phyloP scores from a whole-genome alignment of 2,329 filamentous ascomycete species.

The Metarhizium robertsii region DNA sequence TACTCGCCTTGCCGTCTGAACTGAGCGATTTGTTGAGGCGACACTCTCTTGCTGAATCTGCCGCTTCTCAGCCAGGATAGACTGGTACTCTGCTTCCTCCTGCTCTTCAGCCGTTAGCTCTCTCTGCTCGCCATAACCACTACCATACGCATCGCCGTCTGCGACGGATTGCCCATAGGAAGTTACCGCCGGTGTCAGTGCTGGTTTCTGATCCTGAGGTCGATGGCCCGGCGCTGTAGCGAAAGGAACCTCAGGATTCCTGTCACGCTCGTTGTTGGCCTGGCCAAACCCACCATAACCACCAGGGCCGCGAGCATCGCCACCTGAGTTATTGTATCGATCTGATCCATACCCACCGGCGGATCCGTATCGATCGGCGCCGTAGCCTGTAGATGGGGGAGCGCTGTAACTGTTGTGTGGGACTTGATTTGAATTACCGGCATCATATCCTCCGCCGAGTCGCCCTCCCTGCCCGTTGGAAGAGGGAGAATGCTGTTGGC shows the following conservation, averaged over 20 bases:
- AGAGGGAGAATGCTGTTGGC: constrained; percentile 19
- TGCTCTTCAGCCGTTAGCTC: constrained; percentile 75
- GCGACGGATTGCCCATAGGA: constrained; percentile 17
- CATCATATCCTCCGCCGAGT: constrained; percentile 9
- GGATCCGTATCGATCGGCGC: constrained; percentile 42
- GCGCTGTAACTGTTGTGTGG: constrained; percentile 13
- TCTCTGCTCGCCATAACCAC: constrained; percentile 57
- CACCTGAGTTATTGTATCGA: constrained; percentile 27
- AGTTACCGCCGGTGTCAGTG: constrained; percentile 9
- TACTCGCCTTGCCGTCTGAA: constrained; percentile 33
- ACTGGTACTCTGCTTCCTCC: constrained; percentile 62
- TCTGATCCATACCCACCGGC: constrained; percentile 42
- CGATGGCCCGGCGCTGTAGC: constrained; percentile 42
- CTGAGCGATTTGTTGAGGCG: constrained; percentile 28
- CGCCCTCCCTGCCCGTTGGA: constrained; percentile 16
- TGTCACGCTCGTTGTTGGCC: constrained; percentile 33
- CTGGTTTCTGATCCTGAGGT: constrained; percentile 27
- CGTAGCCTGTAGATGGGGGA: constrained; percentile 34
- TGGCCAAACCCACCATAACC: constrained; percentile 54
- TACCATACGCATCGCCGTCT: constrained; percentile 30
- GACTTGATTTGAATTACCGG: constrained; percentile 1
- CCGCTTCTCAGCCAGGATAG: constrained; percentile 41
- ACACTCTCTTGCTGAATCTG: constrained; percentile 69
- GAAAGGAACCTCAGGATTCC: constrained; percentile 56
- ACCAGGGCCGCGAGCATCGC: constrained; percentile 36